These are phyloP conservation scores for Aphanomyces invadans DNA, from an alignment of 352 stramenopile species.

Conservation along the genomic window DNA sequence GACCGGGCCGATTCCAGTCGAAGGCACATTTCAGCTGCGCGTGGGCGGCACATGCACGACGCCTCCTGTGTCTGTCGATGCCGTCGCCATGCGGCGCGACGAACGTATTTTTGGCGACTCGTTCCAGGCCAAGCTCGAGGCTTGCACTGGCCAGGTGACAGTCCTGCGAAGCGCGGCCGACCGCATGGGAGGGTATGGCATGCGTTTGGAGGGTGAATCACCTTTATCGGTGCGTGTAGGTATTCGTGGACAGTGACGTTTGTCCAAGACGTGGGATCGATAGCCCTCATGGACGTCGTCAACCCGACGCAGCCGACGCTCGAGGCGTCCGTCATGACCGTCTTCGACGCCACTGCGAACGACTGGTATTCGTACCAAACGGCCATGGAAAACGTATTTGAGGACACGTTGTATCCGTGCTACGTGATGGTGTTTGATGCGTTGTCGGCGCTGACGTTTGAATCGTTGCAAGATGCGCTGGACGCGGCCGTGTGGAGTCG, in stretches of 20 bases:
- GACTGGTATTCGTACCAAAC: conserved; percentile 12
- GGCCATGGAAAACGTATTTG: background rate
- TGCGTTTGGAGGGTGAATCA: too few relatives aligned
- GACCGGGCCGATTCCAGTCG: conserved; percentile 1
- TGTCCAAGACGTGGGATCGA: conserved; percentile 29
- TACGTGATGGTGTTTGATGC: conserved; percentile 75
- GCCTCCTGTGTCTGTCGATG: conserved; percentile 41
- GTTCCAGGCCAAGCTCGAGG: conserved; percentile 44
- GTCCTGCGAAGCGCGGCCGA: conserved; percentile 39
- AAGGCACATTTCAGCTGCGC: conserved; percentile 8
- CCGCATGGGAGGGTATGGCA: conserved; percentile 29
- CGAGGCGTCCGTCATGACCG: conserved; percentile 31
- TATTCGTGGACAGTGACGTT: conserved; percentile 72
- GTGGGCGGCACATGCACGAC: conserved; percentile 22
- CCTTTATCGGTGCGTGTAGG: too few relatives aligned
- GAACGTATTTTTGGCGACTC: conserved; percentile 36
- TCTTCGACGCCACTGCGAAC: conserved; percentile 36
- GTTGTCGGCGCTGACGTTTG: conserved; percentile 42
- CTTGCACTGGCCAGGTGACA: conserved; percentile 33
- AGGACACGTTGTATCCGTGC: conserved; percentile 54
- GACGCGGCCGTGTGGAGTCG: conserved; percentile 41
- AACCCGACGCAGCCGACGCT: conserved; percentile 25
- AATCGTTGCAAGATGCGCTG: conserved; percentile 47
- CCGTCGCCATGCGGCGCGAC: conserved; percentile 33
- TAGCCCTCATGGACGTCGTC: conserved; percentile 23